Base-by-base conservation (phyloP, 78 protist species). In the Thecamonas trahens region DNA sequence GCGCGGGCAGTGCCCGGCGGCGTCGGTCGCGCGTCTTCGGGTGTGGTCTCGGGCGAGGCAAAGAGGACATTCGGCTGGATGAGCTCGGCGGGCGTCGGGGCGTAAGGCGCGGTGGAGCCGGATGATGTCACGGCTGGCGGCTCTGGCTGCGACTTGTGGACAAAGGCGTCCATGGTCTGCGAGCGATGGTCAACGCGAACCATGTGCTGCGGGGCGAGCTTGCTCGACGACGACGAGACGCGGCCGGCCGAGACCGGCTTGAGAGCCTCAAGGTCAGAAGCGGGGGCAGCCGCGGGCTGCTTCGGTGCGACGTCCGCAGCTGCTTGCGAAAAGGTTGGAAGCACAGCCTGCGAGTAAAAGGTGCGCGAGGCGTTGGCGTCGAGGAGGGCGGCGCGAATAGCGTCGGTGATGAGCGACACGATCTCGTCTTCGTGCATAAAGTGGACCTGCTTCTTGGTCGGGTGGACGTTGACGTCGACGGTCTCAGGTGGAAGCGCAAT, bases 381-480 rank as follows among this genome's bases (percentile, higher is more conserved):
- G 6, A 59, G 39, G 15, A 80, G 58, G 3, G 5, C 3, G 24
- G 17, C n/a, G 34, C n/a, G 18, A 63, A 63, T n/a, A 52, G 73
- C 62, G 15, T 13, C 24, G n/a, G n/a, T 52, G 34, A 86, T 1
- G 39, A 0, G 17, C 18, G 1, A 40, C 4, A 80, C 31, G 18
- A 88, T 39, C 38, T 85, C 79, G 14, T 44, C 84, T 45, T 89
- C 88, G 39, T 72, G 35, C 18, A 84, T 69, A 49, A 86, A 75
- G 47, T 0, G 39, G 42, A 88, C 95, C 77, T 91, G 92, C 3
- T 60, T 1, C 70, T 97, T 97, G 2, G 99, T 94, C 42, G 99
- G 99, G 69, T 96, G 98, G 38, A 95, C 95, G 82, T 97, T 97
- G 28, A 93, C 98, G 67, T 97, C 99, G 7, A 97, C 77, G 26